Base-by-base conservation (phyloP, 306 rosid species). In the Luffa acutangula region DNA sequence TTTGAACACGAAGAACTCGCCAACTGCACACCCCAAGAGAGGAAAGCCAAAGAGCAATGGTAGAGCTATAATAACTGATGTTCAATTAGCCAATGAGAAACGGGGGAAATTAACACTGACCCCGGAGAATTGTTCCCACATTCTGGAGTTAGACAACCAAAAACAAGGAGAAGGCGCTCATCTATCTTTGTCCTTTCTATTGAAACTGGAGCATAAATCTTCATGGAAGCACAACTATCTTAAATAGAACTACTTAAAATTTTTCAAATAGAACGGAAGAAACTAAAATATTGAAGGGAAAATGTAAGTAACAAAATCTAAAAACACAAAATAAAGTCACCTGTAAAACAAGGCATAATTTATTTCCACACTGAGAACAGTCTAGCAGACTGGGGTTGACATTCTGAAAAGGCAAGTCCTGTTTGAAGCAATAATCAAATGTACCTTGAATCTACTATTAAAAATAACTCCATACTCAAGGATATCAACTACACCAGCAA, bases 1-100 rank as follows among this genome's bases (percentile, higher is more conserved):
- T 91, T 89, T 91, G 97, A 86, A 92, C 72, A 14, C 97, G 93
- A 75, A 94, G 89, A 77, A 87, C 92, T 69, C 90, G 89, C 92
- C 93, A 94, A 77, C 88, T 82, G 83, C 80, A 83, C 48, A 15
- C 21, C 10, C 51, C 33, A 64, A 78, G 14, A 17, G 49, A 62
- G 42, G 48, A 65, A 36, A 62, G 36, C 41, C 52, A 59, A 45
- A 64, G 37, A 11, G 11, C 37, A 48, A 43, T 17, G 7, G 18
- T 31, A 46, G n/a, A 62, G 6, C 66, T 31, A 78, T 17, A 51
- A 60, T 45, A 71, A 71, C 76, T 25, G 37, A 5, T 31, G 17
- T 46, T 43, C 18, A 13, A 20, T 46, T 41, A 71, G 57, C 54
- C 58, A 4, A 34, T 3, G n/a, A 41, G 52, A 59, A 4, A 43